Percentiles rank a stretch among this genome's conserved stretches.
Evolutionary conservation across 176 grass and related monocot species (phyloP).

Genomic region (Oryza rufipogon): DNA sequence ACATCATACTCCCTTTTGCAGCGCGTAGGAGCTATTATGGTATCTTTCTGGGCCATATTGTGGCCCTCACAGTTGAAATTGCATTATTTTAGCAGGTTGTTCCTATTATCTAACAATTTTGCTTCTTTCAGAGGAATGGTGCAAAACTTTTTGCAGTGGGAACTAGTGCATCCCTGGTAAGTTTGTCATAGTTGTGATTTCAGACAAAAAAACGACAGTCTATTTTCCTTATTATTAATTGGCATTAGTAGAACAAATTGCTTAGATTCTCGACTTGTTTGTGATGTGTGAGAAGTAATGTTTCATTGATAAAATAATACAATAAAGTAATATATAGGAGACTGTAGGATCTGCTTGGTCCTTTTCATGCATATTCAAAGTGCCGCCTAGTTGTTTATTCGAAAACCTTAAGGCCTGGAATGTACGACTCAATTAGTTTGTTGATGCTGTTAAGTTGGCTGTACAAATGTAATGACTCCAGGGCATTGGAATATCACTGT

Average conservation of each 20-base stretch:
- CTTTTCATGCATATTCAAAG: slow-evolving; percentile 7
- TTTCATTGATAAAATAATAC: neutral
- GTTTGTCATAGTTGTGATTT: slow-evolving; percentile 24
- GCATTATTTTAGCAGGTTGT: slow-evolving; percentile 18
- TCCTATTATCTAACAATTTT: slow-evolving; percentile 33
- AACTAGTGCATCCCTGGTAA: slow-evolving; percentile 90
- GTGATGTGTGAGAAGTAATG: neutral
- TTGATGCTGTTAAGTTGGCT: neutral
- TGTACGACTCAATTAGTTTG: slow-evolving; percentile 5
- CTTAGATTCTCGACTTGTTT: slow-evolving; percentile 19
- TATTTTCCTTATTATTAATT: slow-evolving; percentile 23
- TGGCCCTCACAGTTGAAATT: slow-evolving; percentile 18
- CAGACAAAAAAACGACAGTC: neutral
- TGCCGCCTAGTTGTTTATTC: slow-evolving; percentile 7
- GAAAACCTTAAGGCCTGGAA: slow-evolving; percentile 15
- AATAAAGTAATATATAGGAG: neutral
- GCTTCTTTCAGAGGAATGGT: slow-evolving; percentile 79
- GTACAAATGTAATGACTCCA: slow-evolving; percentile 13
- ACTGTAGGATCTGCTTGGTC: neutral
- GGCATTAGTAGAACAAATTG: neutral
- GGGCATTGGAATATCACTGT: neutral
- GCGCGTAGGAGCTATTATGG: slow-evolving; percentile 93
- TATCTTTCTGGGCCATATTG: slow-evolving; percentile 45
- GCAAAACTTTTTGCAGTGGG: slow-evolving; percentile 95
- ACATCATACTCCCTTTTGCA: slow-evolving; percentile 87